Evolutionary conservation across 495 filamentous ascomycete species (phyloP).

Genomic region (Umbilicaria muhlenbergii): DNA sequence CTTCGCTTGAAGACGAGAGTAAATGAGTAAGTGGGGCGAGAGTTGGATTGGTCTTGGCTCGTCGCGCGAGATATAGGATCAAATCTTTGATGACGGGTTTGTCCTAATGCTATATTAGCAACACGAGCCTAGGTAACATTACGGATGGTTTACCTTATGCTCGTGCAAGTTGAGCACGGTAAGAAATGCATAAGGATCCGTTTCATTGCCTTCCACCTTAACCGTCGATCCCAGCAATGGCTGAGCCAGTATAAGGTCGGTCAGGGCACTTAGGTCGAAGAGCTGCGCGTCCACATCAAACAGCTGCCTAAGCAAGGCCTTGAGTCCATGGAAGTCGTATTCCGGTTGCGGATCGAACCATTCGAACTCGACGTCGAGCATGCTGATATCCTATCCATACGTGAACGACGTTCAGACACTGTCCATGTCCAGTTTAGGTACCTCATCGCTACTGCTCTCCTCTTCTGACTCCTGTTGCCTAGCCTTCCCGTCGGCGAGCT

Average conservation of each 20-base stretch:
- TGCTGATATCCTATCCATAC: constrained; percentile 58
- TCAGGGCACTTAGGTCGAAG: constrained; percentile 72
- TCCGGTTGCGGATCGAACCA: constrained; percentile 89
- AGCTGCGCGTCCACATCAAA: constrained; percentile 74
- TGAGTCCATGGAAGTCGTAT: constrained; percentile 89
- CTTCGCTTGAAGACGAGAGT: constrained; percentile 32
- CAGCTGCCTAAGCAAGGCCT: constrained; percentile 81
- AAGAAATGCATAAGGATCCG: constrained; percentile 88
- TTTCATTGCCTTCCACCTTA: constrained; percentile 87
- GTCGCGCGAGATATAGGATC: constrained; percentile 48
- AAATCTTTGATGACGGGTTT: constrained; percentile 55
- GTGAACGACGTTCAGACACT: constrained; percentile 1
- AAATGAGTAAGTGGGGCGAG: constrained; percentile 38
- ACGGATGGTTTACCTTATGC: constrained; percentile 39
- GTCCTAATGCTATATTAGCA: constrained; percentile 28
- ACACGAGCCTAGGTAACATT: constrained; percentile 1
- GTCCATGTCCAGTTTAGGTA: not conserved
- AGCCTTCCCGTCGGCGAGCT: not conserved
- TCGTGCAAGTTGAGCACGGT: constrained; percentile 75
- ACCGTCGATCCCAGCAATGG: constrained; percentile 83
- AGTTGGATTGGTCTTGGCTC: constrained; percentile 36
- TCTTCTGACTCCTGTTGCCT: constrained; percentile 5
- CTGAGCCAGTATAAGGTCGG: constrained; percentile 81
- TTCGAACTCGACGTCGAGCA: constrained; percentile 94
- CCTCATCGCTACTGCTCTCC: constrained; percentile 17